Evolutionary conservation across 2,329 filamentous ascomycete genomes (phyloP).

Genomic region (Fusarium globosum): DNA sequence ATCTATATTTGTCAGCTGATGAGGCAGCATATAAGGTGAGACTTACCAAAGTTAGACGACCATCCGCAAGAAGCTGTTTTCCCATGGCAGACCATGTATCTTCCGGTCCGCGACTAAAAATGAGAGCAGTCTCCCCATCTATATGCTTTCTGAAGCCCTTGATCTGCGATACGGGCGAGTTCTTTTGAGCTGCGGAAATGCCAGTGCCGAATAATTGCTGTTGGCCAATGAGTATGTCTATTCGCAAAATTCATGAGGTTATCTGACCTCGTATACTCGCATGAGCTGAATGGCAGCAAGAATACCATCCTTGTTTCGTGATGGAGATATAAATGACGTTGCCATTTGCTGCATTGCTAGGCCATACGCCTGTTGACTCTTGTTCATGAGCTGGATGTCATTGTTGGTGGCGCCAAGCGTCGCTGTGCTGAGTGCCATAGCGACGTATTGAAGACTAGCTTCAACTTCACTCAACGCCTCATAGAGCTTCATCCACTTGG

Average conservation of each 20-base stretch:
- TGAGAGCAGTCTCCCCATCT: slow-evolving; percentile 14
- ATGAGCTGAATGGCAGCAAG: slow-evolving; percentile 16
- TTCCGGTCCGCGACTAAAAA: neutral
- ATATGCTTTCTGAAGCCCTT: slow-evolving; percentile 5
- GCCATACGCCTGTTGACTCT: slow-evolving; percentile 9
- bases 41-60: slow-evolving; percentile 4
- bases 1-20: neutral
- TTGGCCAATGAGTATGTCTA: fast-evolving
- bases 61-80: slow-evolving; percentile 14
- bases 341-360: slow-evolving; percentile 17
- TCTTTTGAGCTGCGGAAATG: fast-evolving
- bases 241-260: fast-evolving
- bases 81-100: slow-evolving; percentile 3
- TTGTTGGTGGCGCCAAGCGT: neutral
- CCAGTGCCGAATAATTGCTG: slow-evolving; percentile 6
- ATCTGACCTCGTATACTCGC: slow-evolving; percentile 7
- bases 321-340: neutral
- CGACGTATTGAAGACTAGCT: slow-evolving; percentile 1
- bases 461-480: neutral
- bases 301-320: neutral
- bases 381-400: neutral
- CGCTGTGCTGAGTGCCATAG: slow-evolving; percentile 21
- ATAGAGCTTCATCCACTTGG: neutral
- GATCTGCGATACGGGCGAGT: neutral
- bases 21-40: fast-evolving